Percentiles rank a stretch among this genome's conserved stretches.
These are phyloP conservation scores for Scolecobasidium constrictum DNA, from an alignment of 2,329 filamentous ascomycete species.

Conservation along the genomic window DNA sequence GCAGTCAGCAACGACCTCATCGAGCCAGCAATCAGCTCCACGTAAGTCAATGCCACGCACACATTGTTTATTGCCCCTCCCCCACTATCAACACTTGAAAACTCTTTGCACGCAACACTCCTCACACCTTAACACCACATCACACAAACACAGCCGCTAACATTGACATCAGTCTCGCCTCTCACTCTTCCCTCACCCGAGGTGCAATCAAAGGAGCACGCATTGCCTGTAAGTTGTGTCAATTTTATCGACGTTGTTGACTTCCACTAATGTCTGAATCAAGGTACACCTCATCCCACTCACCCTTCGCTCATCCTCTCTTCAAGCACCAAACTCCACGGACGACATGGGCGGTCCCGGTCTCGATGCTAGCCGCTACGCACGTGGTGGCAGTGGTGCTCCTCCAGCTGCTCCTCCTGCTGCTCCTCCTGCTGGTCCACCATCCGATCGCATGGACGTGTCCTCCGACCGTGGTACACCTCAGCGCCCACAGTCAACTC, in stretches of 20 bases:
- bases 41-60: too few species aligned
- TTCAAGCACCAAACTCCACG: not conserved
- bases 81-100: too few species aligned
- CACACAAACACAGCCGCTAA: not conserved
- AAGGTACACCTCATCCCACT: not conserved
- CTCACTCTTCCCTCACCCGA: too few species aligned
- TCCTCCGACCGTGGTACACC: too few species aligned
- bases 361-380: slow-evolving; percentile 1
- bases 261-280: not conserved
- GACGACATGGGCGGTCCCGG: slow-evolving; percentile 3
- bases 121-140: not conserved
- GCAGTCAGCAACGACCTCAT: too few species aligned
- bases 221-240: not conserved
- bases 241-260: not conserved
- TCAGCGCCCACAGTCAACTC: too few species aligned
- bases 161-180: too few species aligned
- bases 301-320: slow-evolving; percentile 5
- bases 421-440: not conserved
- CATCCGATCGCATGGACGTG: too few species aligned
- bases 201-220: not conserved
- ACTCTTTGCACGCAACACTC: too few species aligned
- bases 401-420: not conserved
- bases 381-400: not conserved
- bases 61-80: too few species aligned
- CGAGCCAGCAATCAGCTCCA: too few species aligned